phyloP scores from a whole-genome alignment of 495 filamentous ascomycete species.

The Podospora comata region DNA sequence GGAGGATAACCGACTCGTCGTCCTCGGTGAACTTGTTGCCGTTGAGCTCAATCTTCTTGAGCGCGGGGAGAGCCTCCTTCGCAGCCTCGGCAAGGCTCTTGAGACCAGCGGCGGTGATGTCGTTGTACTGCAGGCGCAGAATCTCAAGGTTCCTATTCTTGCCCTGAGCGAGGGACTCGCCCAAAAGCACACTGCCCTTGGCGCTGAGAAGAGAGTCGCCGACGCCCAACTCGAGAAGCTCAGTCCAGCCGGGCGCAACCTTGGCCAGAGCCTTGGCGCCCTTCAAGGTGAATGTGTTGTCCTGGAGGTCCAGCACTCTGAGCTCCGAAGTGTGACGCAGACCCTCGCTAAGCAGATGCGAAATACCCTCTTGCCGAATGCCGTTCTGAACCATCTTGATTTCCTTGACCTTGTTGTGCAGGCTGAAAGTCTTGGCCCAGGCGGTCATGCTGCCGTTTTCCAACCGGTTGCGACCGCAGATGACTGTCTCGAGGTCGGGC shows the following conservation, averaged over 20 bases:
- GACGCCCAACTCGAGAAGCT: conserved; percentile 78
- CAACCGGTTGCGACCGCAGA: conserved; percentile 91
- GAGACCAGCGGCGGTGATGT: conserved; percentile 73
- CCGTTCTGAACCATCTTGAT: conserved; percentile 99
- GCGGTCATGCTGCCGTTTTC: conserved; percentile 95
- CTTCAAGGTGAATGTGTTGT: conserved; percentile 88
- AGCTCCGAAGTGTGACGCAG: conserved; percentile 63
- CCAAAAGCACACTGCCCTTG: conserved; percentile 74
- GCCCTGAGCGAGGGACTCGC: conserved; percentile 66
- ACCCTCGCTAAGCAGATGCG: conserved; percentile 70
- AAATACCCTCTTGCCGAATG: conserved; percentile 89
- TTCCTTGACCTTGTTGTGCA: conserved; percentile 72
- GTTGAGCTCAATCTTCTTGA: conserved; percentile 87
- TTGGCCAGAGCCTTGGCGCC: conserved; percentile 76
- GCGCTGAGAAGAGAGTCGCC: conserved; percentile 81
- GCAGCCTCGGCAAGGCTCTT: conserved; percentile 64
- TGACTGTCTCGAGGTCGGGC: conserved; percentile 82
- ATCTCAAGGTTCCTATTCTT: conserved; percentile 74
- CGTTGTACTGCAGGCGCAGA: conserved; percentile 88
- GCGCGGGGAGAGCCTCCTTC: conserved; percentile 60
- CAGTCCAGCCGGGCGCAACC: conserved; percentile 69
- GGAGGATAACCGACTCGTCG: conserved; percentile 56
- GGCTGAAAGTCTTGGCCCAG: conserved; percentile 81
- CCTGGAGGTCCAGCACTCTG: conserved; percentile 81
- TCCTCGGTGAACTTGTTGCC: conserved; percentile 93